These are phyloP conservation scores for Nematodospora valgi DNA, from an alignment of 805 yeast genomes.

Conservation along the genomic window DNA sequence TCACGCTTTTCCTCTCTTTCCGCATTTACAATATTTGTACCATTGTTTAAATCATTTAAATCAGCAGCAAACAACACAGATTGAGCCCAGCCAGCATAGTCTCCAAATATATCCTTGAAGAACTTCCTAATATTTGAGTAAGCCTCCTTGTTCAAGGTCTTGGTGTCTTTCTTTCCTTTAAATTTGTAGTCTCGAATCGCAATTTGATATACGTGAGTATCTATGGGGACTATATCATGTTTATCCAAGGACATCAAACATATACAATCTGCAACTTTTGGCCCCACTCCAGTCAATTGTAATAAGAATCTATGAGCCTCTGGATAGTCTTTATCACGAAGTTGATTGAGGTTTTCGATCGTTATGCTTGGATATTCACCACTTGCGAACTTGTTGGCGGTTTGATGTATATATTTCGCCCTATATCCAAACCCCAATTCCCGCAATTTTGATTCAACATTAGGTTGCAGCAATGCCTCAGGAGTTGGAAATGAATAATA, in stretches of 20 bases:
- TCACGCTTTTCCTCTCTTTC: neutral
- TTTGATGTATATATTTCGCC: constrained; percentile 79
- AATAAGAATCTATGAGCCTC: constrained; percentile 58
- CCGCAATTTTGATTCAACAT: constrained; percentile 42
- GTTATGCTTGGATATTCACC: constrained; percentile 32
- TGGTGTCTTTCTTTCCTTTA: constrained; percentile 38
- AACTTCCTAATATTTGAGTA: constrained; percentile 56
- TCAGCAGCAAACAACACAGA: constrained; percentile 90
- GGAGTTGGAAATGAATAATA: constrained; percentile 79
- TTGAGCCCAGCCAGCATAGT: constrained; percentile 98
- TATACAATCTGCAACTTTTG: constrained; percentile 97
- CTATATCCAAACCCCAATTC: constrained; percentile 80
- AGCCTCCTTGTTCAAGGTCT: constrained; percentile 46
- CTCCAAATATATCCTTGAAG: constrained; percentile 76
- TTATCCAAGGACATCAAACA: constrained; percentile 87
- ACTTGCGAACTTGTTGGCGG: constrained; percentile 56
- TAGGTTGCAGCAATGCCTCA: constrained; percentile 37
- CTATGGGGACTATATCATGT: constrained; percentile 88
- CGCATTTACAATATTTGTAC: constrained; percentile 35
- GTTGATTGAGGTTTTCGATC: constrained; percentile 32
- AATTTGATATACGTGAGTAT: constrained; percentile 90
- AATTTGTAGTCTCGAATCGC: constrained; percentile 78
- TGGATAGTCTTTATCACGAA: constrained; percentile 46
- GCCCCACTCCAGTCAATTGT: constrained; percentile 85
- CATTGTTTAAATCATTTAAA: constrained; percentile 66